Percentiles rank a stretch among this genome's conserved stretches.
These are phyloP conservation scores for Gracilaria caudata DNA, from an alignment of 23 red algal genomes.

Conservation along the genomic window DNA sequence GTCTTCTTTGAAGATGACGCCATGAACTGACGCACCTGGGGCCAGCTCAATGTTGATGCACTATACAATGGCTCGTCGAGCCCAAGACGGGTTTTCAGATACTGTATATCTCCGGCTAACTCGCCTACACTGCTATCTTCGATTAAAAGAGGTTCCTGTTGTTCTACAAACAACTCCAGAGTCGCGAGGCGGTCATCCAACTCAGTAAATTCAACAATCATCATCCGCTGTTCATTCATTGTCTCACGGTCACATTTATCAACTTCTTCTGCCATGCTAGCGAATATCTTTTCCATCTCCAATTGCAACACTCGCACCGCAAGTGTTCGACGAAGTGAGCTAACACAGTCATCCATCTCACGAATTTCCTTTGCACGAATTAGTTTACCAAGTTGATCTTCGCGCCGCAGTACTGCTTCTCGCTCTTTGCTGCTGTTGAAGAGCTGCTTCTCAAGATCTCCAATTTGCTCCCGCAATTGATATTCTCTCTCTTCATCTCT, in stretches of 20 bases:
- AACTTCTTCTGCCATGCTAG: slow-evolving; percentile 75
- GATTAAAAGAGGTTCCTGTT: slow-evolving; percentile 81
- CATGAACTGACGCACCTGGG: slow-evolving; percentile 70
- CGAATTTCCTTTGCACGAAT: slow-evolving; percentile 91
- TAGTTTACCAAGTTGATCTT: slow-evolving; percentile 94
- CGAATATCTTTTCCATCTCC: slow-evolving; percentile 92
- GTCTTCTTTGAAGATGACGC: slow-evolving; percentile 70
- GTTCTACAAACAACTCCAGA: slow-evolving; percentile 76
- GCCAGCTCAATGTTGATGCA: slow-evolving; percentile 71
- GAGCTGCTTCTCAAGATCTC: slow-evolving; percentile 78
- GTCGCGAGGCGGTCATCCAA: slow-evolving; percentile 73
- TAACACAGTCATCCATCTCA: slow-evolving; percentile 89
- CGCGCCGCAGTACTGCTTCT: slow-evolving; percentile 79
- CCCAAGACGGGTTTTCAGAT: slow-evolving; percentile 87
- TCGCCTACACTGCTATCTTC: slow-evolving; percentile 86
- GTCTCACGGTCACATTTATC: slow-evolving; percentile 53
- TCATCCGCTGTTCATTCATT: slow-evolving; percentile 78
- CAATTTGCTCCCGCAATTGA: slow-evolving; percentile 74
- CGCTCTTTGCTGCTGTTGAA: slow-evolving; percentile 77
- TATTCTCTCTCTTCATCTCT: slow-evolving; percentile 36
- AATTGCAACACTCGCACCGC: slow-evolving; percentile 86
- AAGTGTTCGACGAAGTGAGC: slow-evolving; percentile 79
- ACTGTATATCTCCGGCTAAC: slow-evolving; percentile 84
- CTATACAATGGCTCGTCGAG: slow-evolving; percentile 87
- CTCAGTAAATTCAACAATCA: slow-evolving; percentile 88